Base-by-base conservation (phyloP, 176 grass and related monocot species). In the Ampelocalamus luodianensis region DNA sequence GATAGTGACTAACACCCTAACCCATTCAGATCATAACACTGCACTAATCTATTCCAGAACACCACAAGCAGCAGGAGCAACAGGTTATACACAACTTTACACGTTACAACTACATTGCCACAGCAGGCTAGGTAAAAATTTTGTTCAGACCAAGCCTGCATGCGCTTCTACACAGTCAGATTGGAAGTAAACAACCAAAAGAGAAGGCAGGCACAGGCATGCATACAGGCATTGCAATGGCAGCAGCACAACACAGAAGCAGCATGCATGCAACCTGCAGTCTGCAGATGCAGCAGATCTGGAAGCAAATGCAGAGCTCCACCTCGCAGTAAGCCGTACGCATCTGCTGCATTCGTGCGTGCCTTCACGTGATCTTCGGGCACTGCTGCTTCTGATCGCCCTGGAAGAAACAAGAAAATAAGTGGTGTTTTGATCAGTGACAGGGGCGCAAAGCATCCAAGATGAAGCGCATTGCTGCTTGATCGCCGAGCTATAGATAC, bases 341-440 rank as follows among this genome's bases (percentile, higher is more conserved):
- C 60, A 2, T 67, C 34, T 11, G 39, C 65, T 20, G 8, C 22
- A 24, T 5, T 10, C 7, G 20, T n/a, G 18, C 38, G 66, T 12
- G 39, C 43, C 71, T 50, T 84, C 82, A 83, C 58, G 71, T 5
- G 13, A 50, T 44, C 27, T 64, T 53, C 44, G 29, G 26, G 12
- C 50, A 29, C 58, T 74, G 38, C 59, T 29, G 26, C 48, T 70
- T 32, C 53, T 83, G 40, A 10, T 73, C 42, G 6, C 69, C 81
- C 81, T 83, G 69, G 15, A 29, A 61, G 53, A 43, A 22, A 3
- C 23, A 34, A 20, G 24, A 17, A n/a, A 36, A 29, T 14, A 2
- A 5, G 48, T 48, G 39, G 58, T 70, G 81, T 17, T 16, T 23
- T 26, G 56, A 17, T 83, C 40, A 65, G 56, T 7, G 20, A 40